Evolutionary conservation across 2,329 filamentous ascomycete species (phyloP).

Genomic region (Dactylonectria macrodidyma): DNA sequence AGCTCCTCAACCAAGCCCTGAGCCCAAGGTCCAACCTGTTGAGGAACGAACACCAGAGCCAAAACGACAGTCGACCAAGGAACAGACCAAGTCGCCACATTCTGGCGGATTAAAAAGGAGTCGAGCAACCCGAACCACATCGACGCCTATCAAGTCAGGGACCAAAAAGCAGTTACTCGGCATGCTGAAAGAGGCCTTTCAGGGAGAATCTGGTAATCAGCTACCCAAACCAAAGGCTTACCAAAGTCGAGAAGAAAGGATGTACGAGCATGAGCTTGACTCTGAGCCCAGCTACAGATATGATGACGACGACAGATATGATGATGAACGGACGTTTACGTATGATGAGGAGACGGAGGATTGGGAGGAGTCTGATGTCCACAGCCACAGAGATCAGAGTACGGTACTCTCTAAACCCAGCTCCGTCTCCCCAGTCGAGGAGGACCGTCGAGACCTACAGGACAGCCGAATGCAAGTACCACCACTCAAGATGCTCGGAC

Average conservation of each 20-base stretch:
- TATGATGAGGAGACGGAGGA: conserved; percentile 43
- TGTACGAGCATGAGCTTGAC: conserved; percentile 47
- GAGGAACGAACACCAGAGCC: conserved; percentile 33
- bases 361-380: conserved; percentile 47
- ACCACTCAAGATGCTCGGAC: conserved; percentile 50
- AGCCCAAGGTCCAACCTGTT: conserved; percentile 32
- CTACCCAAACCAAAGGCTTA: conserved; percentile 63
- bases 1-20: conserved; percentile 16
- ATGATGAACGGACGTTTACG: conserved; percentile 40
- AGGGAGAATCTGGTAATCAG: conserved; percentile 70
- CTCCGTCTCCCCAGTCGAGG: conserved; percentile 38
- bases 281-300: conserved; percentile 42
- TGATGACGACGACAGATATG: conserved; percentile 33
- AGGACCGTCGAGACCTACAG: conserved; percentile 33
- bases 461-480: conserved; percentile 39
- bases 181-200: conserved; percentile 73
- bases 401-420: conserved; percentile 37
- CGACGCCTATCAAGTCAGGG: conserved; percentile 64
- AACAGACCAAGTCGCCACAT: conserved; percentile 41
- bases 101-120: conserved; percentile 67
- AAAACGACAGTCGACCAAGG: conserved; percentile 39
- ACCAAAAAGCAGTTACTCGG: conserved; percentile 70
- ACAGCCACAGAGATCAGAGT: conserved; percentile 32
- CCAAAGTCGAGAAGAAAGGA: conserved; percentile 62
- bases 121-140: conserved; percentile 66